Percentiles rank a stretch among this genome's conserved stretches.
These are phyloP conservation scores for Pichia sp. DNA, from an alignment of 1,139 yeast genomes.

Conservation along the genomic window DNA sequence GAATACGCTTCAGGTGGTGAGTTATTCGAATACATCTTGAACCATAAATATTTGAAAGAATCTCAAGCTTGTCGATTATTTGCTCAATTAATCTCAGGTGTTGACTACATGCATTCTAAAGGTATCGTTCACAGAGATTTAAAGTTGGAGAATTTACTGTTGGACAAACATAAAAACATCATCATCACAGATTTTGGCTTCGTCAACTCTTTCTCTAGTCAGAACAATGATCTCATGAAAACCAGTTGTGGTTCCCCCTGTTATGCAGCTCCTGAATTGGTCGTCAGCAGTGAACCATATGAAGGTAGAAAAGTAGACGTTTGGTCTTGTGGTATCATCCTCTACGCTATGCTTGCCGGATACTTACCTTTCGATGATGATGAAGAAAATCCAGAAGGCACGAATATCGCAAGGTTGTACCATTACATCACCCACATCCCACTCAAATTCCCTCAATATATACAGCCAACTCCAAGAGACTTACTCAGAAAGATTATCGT, in stretches of 20 bases:
- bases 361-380: slow-evolving; percentile 98
- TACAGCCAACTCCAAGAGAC: slow-evolving; percentile 89
- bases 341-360: slow-evolving; percentile 96
- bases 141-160: slow-evolving; percentile 61
- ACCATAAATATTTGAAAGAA: slow-evolving; percentile 82
- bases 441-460: slow-evolving; percentile 90
- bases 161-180: slow-evolving; percentile 75
- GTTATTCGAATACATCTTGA: slow-evolving; percentile 84
- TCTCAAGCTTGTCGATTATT: slow-evolving; percentile 77
- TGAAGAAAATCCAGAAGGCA: slow-evolving; percentile 93
- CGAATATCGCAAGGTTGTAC: slow-evolving; percentile 84
- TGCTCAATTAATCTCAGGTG: slow-evolving; percentile 92
- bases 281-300: slow-evolving; percentile 78
- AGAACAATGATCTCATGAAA: slow-evolving; percentile 65
- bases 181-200: slow-evolving; percentile 83
- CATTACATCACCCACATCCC: slow-evolving; percentile 89
- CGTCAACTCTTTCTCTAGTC: slow-evolving; percentile 69
- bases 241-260: slow-evolving; percentile 98
- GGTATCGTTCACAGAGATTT: slow-evolving; percentile 80
- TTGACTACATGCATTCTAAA: slow-evolving; percentile 79
- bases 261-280: slow-evolving; percentile 97
- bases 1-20: slow-evolving; percentile 99
- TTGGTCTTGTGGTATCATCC: slow-evolving; percentile 94
- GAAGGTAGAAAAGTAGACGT: slow-evolving; percentile 94
- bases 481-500: slow-evolving; percentile 77